Conservation (phyloP, 495 filamentous ascomycete genomes). For the Penicillium nucicola region DNA sequence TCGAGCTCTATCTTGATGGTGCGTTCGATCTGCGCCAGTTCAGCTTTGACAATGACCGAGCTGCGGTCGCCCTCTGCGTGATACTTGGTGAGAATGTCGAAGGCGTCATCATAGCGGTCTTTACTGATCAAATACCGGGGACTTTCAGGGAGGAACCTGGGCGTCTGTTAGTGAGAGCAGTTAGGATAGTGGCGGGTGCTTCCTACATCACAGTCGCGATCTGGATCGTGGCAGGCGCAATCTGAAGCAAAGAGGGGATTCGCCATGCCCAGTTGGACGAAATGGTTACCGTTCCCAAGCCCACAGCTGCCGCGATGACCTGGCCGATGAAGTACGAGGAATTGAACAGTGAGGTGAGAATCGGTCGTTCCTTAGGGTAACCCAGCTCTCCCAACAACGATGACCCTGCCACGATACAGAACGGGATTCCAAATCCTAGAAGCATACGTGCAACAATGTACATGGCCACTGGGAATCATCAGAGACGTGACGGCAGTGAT, state of each 20-base stretch:
- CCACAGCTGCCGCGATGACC: conserved; percentile 56
- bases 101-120: conserved; percentile 56
- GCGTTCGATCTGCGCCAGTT: conserved; percentile 57
- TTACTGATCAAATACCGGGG: conserved; percentile 60
- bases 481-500: not conserved
- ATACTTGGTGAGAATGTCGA: conserved; percentile 54
- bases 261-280: conserved; percentile 61
- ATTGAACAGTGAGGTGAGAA: conserved; percentile 67
- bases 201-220: conserved; percentile 39
- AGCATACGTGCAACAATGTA: conserved; percentile 64
- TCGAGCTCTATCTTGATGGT: conserved; percentile 58
- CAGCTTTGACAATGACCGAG: conserved; percentile 56
- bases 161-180: not conserved
- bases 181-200: not conserved
- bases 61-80: conserved; percentile 56
- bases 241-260: conserved; percentile 59
- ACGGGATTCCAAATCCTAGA: conserved; percentile 63
- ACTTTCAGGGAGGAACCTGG: conserved; percentile 55
- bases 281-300: conserved; percentile 56
- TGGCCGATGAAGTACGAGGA: conserved; percentile 61
- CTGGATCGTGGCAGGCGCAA: conserved; percentile 34
- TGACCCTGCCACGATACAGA: conserved; percentile 62
- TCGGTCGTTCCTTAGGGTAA: conserved; percentile 63
- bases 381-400: conserved; percentile 63
- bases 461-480: conserved; percentile 49